Evolutionary conservation across 306 rosid species (phyloP).

Genomic region (Dalbergia oliveri): DNA sequence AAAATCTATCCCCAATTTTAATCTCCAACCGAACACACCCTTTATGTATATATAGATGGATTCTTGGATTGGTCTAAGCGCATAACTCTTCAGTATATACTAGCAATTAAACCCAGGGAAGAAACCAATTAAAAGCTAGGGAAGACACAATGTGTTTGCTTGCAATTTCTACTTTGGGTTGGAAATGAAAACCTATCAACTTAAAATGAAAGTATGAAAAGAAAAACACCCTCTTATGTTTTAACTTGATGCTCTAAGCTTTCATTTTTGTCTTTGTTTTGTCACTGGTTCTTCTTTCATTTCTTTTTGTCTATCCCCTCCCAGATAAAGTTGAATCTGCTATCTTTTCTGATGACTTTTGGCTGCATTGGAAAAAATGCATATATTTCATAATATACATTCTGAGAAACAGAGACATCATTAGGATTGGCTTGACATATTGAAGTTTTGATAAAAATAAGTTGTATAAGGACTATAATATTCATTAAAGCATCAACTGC

Average conservation of each 20-base stretch:
- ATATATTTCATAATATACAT: not conserved
- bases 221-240: not conserved
- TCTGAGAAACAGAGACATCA: slow-evolving; percentile 1
- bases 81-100: not conserved
- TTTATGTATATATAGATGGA: not conserved
- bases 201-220: not conserved
- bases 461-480: not conserved
- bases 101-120: slow-evolving; percentile 1
- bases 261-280: not conserved
- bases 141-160: slow-evolving; percentile 8
- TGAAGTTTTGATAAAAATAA: not conserved
- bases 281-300: not conserved
- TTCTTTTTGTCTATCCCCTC: not conserved
- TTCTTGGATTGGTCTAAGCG: not conserved
- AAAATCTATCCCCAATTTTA: too few relatives aligned
- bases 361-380: slow-evolving; percentile 8
- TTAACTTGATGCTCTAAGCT: slow-evolving; percentile 19
- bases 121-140: not conserved
- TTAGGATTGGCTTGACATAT: slow-evolving; percentile 18
- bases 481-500: slow-evolving; percentile 29
- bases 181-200: not conserved
- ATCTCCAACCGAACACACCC: too few relatives aligned
- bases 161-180: slow-evolving; percentile 4
- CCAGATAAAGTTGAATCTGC: slow-evolving; percentile 13
- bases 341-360: slow-evolving; percentile 7